Conservation (phyloP, 352 stramenopile genomes). For the Thraustochytrium sp. region DNA sequence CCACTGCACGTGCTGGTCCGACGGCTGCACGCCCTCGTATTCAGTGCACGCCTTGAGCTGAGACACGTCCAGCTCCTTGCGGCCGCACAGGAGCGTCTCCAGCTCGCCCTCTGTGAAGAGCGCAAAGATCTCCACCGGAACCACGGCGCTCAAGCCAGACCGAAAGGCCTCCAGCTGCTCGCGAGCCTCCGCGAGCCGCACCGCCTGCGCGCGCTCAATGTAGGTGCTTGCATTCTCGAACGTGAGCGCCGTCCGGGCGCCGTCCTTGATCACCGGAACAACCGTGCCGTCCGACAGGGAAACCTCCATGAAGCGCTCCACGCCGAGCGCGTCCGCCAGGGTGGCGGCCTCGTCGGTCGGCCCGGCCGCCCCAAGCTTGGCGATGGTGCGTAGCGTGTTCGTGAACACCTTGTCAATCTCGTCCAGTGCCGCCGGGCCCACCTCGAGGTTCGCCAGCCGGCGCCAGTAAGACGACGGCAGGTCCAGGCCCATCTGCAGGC, state of each 20-base stretch:
- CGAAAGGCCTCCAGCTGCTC: constrained; percentile 26
- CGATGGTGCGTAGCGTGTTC: constrained; percentile 14
- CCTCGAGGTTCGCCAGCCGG: constrained; percentile 53
- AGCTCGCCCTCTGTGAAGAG: constrained; percentile 59
- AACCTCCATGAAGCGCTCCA: constrained; percentile 18
- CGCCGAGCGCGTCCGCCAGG: not conserved
- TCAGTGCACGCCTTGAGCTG: constrained; percentile 58
- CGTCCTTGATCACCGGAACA: not conserved
- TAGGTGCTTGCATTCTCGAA: constrained; percentile 20
- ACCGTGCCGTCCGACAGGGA: not conserved
- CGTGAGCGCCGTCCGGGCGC: not conserved
- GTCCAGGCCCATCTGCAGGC: constrained; percentile 86
- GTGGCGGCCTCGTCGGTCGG: not conserved
- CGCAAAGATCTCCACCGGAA: constrained; percentile 53
- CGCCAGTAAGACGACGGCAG: constrained; percentile 76
- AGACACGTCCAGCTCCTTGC: constrained; percentile 57
- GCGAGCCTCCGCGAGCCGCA: not conserved
- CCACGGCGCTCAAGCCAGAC: constrained; percentile 50
- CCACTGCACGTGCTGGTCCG: constrained; percentile 54
- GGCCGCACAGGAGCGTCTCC: constrained; percentile 57
- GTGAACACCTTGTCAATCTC: constrained; percentile 36
- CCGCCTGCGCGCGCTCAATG: not conserved
- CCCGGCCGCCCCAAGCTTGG: not conserved
- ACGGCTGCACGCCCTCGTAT: constrained; percentile 52
- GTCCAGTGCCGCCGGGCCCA: not conserved